Evolutionary conservation across 2,329 filamentous ascomycete genomes (phyloP).

Genomic region (Mycosphaerella arachidis): DNA sequence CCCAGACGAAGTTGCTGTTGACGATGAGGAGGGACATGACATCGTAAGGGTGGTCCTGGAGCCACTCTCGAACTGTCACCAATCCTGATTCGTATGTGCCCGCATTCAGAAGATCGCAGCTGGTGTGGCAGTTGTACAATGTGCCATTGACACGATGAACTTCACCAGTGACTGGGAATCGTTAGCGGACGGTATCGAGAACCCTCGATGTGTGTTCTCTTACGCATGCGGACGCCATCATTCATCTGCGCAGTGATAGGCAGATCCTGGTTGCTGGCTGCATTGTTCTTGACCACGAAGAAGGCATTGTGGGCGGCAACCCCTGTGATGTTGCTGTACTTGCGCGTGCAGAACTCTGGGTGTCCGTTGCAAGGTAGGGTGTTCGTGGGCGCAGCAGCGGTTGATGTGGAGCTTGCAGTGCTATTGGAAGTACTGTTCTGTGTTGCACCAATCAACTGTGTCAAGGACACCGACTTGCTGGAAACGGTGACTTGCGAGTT

Average conservation of each 20-base stretch:
- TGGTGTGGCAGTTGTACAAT: constrained; percentile 78
- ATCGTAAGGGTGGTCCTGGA: constrained; percentile 73
- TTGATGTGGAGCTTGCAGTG: constrained; percentile 28
- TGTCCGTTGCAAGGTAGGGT: constrained; percentile 73
- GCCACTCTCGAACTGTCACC: constrained; percentile 64
- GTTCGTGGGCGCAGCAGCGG: constrained; percentile 52
- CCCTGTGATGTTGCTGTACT: constrained; percentile 77
- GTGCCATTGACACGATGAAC: constrained; percentile 52
- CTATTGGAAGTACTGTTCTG: constrained; percentile 8
- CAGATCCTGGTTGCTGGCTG: constrained; percentile 70
- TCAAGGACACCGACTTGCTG: constrained; percentile 21
- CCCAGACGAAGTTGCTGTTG: constrained; percentile 70
- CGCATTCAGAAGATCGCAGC: constrained; percentile 74
- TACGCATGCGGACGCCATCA: constrained; percentile 64
- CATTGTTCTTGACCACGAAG: constrained; percentile 65
- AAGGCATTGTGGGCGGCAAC: constrained; percentile 78
- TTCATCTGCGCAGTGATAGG: constrained; percentile 67
- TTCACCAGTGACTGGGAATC: constrained; percentile 53
- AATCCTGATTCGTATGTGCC: constrained; percentile 75
- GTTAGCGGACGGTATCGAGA: background rate
- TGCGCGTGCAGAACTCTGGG: constrained; percentile 68
- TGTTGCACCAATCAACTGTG: constrained; percentile 19
- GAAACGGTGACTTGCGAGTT: constrained; percentile 25
- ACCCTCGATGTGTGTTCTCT: constrained; percentile 49
- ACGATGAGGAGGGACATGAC: constrained; percentile 82